These are phyloP conservation scores for Dipteronia dyeriana DNA, from an alignment of 345 rosid genomes.

Conservation along the genomic window DNA sequence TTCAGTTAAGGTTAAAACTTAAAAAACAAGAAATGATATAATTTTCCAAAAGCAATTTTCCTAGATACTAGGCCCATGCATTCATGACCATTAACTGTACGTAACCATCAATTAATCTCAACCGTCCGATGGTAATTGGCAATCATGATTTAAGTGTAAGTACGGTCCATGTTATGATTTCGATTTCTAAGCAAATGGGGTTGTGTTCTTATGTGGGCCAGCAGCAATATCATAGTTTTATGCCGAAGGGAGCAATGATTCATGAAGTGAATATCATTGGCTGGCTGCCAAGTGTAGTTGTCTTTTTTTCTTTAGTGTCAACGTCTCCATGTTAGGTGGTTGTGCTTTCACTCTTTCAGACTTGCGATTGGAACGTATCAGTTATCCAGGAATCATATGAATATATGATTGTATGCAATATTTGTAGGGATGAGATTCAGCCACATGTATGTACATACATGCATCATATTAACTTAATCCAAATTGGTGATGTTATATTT, in stretches of 20 bases:
- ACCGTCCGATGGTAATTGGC: constrained; percentile 13
- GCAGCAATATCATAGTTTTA: background rate
- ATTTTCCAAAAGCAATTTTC: no score
- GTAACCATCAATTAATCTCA: constrained; percentile 4
- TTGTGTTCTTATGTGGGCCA: constrained; percentile 1
- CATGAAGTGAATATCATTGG: background rate
- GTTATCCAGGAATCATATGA: background rate
- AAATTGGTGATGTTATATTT: constrained; percentile 3
- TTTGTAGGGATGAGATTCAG: constrained; percentile 3
- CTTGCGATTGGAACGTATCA: constrained; percentile 10
- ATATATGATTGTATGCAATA: background rate
- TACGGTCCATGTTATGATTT: background rate
- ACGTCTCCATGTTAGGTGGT: constrained; percentile 11
- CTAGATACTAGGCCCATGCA: background rate
- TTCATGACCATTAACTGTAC: background rate
- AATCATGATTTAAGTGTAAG: background rate
- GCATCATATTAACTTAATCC: background rate
- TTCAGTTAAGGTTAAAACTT: constrained; percentile 13
- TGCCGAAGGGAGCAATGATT: background rate
- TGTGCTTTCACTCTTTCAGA: constrained; percentile 12
- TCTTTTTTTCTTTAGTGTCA: background rate
- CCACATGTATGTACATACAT: background rate
- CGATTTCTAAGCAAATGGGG: background rate
- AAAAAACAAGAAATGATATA: background rate
- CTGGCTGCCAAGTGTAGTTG: background rate